These are phyloP conservation scores for Tinospora cordifolia DNA, from an alignment of 164 flowering plant species.

Conservation along the genomic window DNA sequence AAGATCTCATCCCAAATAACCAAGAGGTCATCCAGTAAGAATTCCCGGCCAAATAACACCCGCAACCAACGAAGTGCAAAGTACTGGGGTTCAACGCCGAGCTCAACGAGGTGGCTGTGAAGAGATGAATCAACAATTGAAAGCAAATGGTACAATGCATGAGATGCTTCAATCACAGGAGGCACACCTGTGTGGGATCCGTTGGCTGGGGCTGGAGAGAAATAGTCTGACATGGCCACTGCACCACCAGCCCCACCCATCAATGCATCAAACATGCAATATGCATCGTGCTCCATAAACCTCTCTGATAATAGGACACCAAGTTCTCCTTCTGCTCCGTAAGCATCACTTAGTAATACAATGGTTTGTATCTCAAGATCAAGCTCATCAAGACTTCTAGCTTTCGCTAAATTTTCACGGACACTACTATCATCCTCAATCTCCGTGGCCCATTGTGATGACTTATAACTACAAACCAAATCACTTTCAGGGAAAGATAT, in stretches of 20 bases:
- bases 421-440: conserved; percentile 32
- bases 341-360: conserved; percentile 73
- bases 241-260: conserved; percentile 73
- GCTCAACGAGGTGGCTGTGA: conserved; percentile 75
- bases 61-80: conserved; percentile 94
- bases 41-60: conserved; percentile 88
- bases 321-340: conserved; percentile 96
- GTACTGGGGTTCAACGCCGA: conserved; percentile 97
- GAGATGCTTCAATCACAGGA: conserved; percentile 87
- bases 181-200: conserved; percentile 52
- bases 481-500: conserved; percentile 54
- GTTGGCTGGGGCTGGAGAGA: conserved; percentile 46
- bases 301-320: conserved; percentile 83
- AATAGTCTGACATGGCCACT: conserved; percentile 78
- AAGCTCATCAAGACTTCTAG: conserved; percentile 46
- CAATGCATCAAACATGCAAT: conserved; percentile 87
- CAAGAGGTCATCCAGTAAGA: conserved; percentile 62
- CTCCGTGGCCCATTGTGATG: conserved; percentile 12
- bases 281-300: conserved; percentile 96
- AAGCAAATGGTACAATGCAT: conserved; percentile 77
- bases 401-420: conserved; percentile 26
- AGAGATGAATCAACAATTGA: conserved; percentile 75
- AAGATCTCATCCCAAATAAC: conserved; percentile 90
- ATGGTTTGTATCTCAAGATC: conserved; percentile 60
- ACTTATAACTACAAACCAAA: conserved; percentile 41